Conservation (phyloP, 306 rosid species). For the Dalbergia oliveri region DNA sequence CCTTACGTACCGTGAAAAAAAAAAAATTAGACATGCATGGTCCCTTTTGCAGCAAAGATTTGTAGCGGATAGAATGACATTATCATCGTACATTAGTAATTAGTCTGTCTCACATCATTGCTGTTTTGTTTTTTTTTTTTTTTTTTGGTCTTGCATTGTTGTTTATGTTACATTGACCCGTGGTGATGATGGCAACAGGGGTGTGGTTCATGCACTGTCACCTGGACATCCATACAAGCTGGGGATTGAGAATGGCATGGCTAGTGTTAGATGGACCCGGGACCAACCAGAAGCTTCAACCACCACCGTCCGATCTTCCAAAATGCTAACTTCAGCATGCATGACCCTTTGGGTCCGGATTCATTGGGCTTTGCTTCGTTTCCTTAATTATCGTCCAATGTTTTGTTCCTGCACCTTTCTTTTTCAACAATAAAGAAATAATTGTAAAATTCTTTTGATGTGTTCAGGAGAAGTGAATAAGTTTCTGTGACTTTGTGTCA, state of each 20-base stretch:
- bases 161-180: neutral
- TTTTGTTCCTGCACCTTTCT: neutral
- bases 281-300: conserved; percentile 74
- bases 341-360: conserved; percentile 32
- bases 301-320: conserved; percentile 91
- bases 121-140: neutral
- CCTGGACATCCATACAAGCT: conserved; percentile 85
- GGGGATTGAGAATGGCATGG: conserved; percentile 95
- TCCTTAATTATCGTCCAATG: neutral
- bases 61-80: conserved; percentile 22
- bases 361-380: neutral
- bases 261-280: conserved; percentile 72
- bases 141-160: neutral
- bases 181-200: conserved; percentile 54
- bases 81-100: conserved; percentile 29
- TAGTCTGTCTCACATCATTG: conserved; percentile 23
- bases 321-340: conserved; percentile 60
- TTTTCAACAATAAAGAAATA: conserved; percentile 10
- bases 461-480: conserved; percentile 38
- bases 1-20: neutral
- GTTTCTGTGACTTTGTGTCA: conserved; percentile 27
- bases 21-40: neutral
- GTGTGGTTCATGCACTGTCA: conserved; percentile 97
- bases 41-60: neutral
- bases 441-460: conserved; percentile 43